A percentile compares a stretch with the other conserved stretches of the same genome.
Conservation (phyloP, 495 filamentous ascomycete genomes). For the Chlorociboria aeruginascens region DNA sequence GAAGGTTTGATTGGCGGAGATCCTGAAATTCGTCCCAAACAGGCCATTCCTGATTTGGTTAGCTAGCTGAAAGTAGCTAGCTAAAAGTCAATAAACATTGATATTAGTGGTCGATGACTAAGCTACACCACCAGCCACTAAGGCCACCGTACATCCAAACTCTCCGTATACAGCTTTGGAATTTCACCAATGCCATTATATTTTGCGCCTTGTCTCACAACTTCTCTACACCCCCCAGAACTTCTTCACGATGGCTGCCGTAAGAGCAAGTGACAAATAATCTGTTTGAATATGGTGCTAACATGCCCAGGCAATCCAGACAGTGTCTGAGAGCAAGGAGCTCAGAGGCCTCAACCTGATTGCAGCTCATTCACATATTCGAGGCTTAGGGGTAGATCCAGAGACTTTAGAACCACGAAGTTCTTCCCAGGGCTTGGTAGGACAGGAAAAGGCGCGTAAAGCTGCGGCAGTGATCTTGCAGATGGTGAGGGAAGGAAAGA, state of each 20-base stretch:
- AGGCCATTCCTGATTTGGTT: too few relatives aligned
- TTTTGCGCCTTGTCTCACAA: neutral
- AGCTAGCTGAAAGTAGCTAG: too few relatives aligned
- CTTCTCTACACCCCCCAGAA: neutral
- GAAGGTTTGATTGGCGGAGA: too few relatives aligned
- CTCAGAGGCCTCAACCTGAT: constrained; percentile 91
- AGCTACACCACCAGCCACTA: neutral
- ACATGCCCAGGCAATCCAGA: constrained; percentile 62
- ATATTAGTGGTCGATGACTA: too few relatives aligned
- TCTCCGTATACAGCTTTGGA: neutral
- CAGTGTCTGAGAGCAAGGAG: constrained; percentile 88
- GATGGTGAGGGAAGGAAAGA: constrained; percentile 98
- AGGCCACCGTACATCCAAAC: neutral
- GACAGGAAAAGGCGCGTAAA: constrained; percentile 91
- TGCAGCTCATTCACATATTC: constrained; percentile 95
- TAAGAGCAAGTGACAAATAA: neutral
- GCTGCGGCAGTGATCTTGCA: constrained; percentile 90
- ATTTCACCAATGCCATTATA: neutral
- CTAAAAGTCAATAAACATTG: too few relatives aligned
- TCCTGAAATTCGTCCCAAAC: too few relatives aligned
- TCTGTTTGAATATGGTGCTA: neutral
- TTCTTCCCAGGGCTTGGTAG: constrained; percentile 91
- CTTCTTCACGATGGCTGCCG: constrained; percentile 5
- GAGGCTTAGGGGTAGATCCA: constrained; percentile 83
- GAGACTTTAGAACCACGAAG: constrained; percentile 80